A percentile compares a stretch with the other conserved stretches of the same genome.
Evolutionary conservation across 805 yeast genomes (phyloP).

Genomic region (Yamadazyma takamatsuzukensis): DNA sequence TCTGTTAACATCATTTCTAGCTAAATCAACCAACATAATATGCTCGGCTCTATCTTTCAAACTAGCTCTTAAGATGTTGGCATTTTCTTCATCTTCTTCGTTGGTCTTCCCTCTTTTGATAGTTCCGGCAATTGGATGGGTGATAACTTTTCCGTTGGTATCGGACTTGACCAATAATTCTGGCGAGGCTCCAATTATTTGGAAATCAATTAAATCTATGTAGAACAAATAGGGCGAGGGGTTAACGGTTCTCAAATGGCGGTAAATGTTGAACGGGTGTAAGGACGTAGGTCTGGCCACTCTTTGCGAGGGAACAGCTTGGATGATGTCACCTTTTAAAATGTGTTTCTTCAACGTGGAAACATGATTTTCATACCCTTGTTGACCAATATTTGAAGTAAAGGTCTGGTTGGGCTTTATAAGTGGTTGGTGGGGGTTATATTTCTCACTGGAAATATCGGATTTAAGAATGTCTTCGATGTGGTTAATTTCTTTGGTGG

Average conservation of each 20-base stretch:
- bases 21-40: constrained; percentile 96
- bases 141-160: constrained; percentile 64
- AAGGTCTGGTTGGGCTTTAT: constrained; percentile 67
- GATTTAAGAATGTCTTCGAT: constrained; percentile 50
- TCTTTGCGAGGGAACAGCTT: constrained; percentile 97
- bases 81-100: constrained; percentile 87
- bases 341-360: constrained; percentile 72
- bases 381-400: constrained; percentile 87
- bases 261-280: constrained; percentile 95
- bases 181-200: constrained; percentile 96
- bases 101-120: constrained; percentile 84
- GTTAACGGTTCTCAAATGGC: constrained; percentile 91
- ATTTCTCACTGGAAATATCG: constrained; percentile 37
- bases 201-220: constrained; percentile 88
- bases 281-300: constrained; percentile 91
- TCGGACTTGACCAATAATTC: constrained; percentile 87
- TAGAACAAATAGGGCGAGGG: constrained; percentile 97
- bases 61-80: constrained; percentile 67
- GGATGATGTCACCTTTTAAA: constrained; percentile 88
- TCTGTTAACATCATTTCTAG: constrained; percentile 93
- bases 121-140: constrained; percentile 99
- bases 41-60: constrained; percentile 96
- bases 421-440: constrained; percentile 71
- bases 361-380: constrained; percentile 88
- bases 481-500: constrained; percentile 54